A percentile compares a stretch with the other conserved stretches of the same genome.
Conservation (phyloP, 345 rosid genomes). For the Physaria fendleri region DNA sequence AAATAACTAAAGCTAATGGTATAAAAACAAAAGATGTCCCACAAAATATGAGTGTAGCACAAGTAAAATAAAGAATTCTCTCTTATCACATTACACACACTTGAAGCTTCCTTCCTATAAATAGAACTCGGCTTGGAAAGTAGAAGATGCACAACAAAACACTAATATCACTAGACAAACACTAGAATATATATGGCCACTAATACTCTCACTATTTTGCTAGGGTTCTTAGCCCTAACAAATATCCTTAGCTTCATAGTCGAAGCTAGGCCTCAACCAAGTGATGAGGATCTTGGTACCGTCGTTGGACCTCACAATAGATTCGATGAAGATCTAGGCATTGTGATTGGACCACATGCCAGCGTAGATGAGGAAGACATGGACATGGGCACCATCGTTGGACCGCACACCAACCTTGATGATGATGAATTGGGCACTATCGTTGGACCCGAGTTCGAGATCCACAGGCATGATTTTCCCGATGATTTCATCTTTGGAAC, state of each 20-base stretch:
- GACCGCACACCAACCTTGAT: constrained; percentile 10
- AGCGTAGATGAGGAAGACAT: not conserved
- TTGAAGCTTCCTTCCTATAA: constrained; percentile 19
- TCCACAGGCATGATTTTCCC: constrained; percentile 16
- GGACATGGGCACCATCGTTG: not conserved
- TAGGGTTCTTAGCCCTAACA: constrained; percentile 14
- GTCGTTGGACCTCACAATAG: constrained; percentile 18
- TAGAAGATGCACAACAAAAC: not conserved
- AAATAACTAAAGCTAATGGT: not conserved
- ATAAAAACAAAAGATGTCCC: constrained; percentile 7
- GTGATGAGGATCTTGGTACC: constrained; percentile 23
- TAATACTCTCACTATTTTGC: constrained; percentile 4
- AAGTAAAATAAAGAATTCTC: constrained; percentile 12
- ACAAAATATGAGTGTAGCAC: constrained; percentile 15
- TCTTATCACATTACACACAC: not conserved
- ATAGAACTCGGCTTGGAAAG: constrained; percentile 13
- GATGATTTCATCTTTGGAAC: constrained; percentile 28
- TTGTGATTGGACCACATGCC: constrained; percentile 11
- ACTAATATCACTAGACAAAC: not conserved
- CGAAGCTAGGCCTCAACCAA: constrained; percentile 29
- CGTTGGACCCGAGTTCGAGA: constrained; percentile 28
- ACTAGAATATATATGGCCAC: constrained; percentile 9
- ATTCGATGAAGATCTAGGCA: constrained; percentile 23
- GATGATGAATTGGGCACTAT: constrained; percentile 22
- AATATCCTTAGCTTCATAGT: constrained; percentile 17